These are phyloP conservation scores for Anisodus tanguticus DNA, from an alignment of 257 asterid species.

Conservation along the genomic window DNA sequence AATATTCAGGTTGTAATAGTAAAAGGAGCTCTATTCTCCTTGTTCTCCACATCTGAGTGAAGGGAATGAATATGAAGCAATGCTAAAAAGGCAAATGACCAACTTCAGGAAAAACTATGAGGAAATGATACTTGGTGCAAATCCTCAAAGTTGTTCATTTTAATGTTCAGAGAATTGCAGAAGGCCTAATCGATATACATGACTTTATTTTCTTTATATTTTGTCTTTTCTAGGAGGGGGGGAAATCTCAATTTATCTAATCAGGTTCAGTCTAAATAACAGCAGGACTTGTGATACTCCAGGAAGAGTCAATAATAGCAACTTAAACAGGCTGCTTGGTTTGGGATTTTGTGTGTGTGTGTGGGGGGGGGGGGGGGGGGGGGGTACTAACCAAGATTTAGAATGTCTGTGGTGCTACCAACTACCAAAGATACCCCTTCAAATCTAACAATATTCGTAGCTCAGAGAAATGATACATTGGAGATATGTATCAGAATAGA, in stretches of 20 bases:
- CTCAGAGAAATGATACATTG: not conserved
- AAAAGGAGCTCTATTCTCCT: not conserved
- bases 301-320: not conserved
- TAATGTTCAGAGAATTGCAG: not conserved
- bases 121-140: not conserved
- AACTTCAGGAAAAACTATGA: not conserved
- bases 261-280: not conserved
- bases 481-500: not conserved
- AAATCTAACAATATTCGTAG: not conserved
- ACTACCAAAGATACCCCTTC: not conserved
- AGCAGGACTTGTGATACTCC: not conserved
- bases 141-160: too few relatives aligned
- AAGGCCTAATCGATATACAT: not conserved
- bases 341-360: too few relatives aligned
- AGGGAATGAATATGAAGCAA: not conserved
- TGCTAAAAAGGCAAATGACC: not conserved
- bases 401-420: not conserved
- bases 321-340: not conserved
- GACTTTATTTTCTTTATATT: not conserved
- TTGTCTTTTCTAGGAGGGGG: not conserved
- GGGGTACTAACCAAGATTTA: not conserved
- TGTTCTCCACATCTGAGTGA: not conserved
- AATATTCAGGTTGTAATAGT: not conserved
- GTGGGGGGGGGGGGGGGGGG: too few relatives aligned
- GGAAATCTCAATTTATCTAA: not conserved